Evolutionary conservation across 768 basidiomycete species (phyloP), one percentile per base, ranked within the genome.

Genomic region (Serendipita sp.): DNA sequence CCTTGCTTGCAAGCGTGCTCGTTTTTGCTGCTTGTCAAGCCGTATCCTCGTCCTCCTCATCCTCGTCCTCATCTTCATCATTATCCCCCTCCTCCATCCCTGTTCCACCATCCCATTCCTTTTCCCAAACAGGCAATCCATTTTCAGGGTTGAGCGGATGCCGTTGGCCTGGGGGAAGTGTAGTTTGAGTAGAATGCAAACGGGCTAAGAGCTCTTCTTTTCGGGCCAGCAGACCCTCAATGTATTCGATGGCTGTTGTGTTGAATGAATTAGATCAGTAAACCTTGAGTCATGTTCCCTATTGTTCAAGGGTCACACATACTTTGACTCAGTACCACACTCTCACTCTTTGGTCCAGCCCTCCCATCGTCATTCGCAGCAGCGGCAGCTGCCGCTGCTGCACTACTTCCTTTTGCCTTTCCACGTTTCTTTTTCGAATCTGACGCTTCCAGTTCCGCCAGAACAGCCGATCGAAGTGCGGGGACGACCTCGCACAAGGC

Each of bases 301-400:
- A 44, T 11, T 45, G 18, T 66, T 64, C 48, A 44, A n/a, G 38
- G 13, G 32, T 44, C 51, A 67, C 16, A 79, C 89, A 70, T 71
- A 94, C 92, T 91, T 75, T 94, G 92, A 44, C 83, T 81, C 44
- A 95, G 74, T 2, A 95, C 91, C 51, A 94, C 82, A 66, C 91
- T 90, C 76, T 95, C 92, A 72, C 91, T 94, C 70, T 88, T 79
- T 4, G 93, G 91, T 1, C 92, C 93, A 0, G 89, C 88, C 32
- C 93, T 77, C 10, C 92, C 91, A 69, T 94, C 92, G 3, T 81
- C 68, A 74, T 83, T 84, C 48, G 76, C 79, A 18, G 75, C 77
- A 3, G 65, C 71, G 67, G 72, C 67, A 47, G 70, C 65, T 36
- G 63, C 56, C 64, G 63, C 23, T 30, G 47, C 63, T 32, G 34